Percentiles rank a stretch among this genome's conserved stretches.
These are phyloP conservation scores for Astraeus odoratus DNA, from an alignment of 768 basidiomycete species.

Conservation along the genomic window DNA sequence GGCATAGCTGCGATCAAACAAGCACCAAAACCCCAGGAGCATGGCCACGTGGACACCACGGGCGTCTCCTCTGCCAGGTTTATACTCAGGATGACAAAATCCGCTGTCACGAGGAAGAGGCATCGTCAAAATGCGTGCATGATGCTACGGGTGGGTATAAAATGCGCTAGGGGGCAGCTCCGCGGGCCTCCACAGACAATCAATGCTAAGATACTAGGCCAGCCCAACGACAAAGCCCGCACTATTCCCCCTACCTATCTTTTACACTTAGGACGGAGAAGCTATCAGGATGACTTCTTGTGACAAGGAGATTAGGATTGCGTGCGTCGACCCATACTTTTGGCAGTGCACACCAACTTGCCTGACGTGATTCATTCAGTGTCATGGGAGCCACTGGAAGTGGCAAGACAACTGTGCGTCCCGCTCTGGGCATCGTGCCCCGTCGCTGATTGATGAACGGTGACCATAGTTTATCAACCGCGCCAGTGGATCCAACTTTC, in stretches of 20 bases:
- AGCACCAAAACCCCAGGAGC: no score
- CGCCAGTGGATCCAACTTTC: conserved; percentile 41
- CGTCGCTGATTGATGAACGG: conserved; percentile 2
- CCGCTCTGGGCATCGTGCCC: background rate
- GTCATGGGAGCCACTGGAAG: conserved; percentile 31
- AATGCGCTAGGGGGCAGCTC: background rate
- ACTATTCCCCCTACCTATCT: background rate
- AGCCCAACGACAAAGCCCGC: background rate
- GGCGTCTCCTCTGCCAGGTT: background rate
- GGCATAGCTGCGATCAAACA: conserved; percentile 2
- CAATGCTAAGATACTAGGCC: background rate
- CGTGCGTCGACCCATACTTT: conserved; percentile 14
- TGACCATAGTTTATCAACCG: conserved; percentile 45
- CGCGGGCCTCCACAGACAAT: background rate
- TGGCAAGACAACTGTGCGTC: conserved; percentile 30
- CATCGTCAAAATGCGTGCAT: background rate
- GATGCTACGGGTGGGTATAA: conserved; percentile 2
- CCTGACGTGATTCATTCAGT: conserved; percentile 11
- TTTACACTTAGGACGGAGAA: background rate
- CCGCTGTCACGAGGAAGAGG: no score
- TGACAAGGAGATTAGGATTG: conserved; percentile 27
- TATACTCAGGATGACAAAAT: no score
- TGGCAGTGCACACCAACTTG: background rate
- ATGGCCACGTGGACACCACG: no score
- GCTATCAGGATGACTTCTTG: conserved; percentile 17